A percentile compares a stretch with the other conserved stretches of the same genome.
Conservation (phyloP, 371 early-diverging fungal species). For the Apophysomyces elegans region DNA sequence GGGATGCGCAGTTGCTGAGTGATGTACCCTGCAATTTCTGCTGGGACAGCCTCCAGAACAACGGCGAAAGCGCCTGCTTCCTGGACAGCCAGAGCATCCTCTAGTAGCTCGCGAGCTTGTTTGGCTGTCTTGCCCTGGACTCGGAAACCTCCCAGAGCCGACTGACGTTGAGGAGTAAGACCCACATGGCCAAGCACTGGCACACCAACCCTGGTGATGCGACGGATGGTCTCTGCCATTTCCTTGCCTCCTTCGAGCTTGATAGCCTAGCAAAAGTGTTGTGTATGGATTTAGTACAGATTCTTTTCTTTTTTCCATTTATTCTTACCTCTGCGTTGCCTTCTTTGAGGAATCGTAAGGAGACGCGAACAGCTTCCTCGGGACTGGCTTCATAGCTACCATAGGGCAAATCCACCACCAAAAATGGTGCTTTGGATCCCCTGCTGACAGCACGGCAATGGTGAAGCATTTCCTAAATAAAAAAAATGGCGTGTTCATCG, state of each 20-base stretch:
- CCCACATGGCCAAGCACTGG: slow-evolving; percentile 96
- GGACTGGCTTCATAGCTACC: slow-evolving; percentile 87
- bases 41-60: slow-evolving; percentile 94
- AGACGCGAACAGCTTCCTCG: slow-evolving; percentile 73
- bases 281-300: neutral
- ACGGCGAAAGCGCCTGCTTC: slow-evolving; percentile 91
- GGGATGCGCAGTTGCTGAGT: slow-evolving; percentile 80
- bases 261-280: slow-evolving; percentile 62
- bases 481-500: neutral
- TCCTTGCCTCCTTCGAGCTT: slow-evolving; percentile 95
- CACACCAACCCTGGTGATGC: slow-evolving; percentile 82
- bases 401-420: slow-evolving; percentile 91
- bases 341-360: slow-evolving; percentile 85
- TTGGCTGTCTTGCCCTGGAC: slow-evolving; percentile 91
- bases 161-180: slow-evolving; percentile 91
- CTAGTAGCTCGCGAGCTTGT: slow-evolving; percentile 72
- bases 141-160: slow-evolving; percentile 86
- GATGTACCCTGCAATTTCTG: slow-evolving; percentile 81
- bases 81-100: slow-evolving; percentile 89
- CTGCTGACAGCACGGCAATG: slow-evolving; percentile 91
- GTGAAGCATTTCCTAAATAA: slow-evolving; percentile 88
- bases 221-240: slow-evolving; percentile 73
- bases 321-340: slow-evolving; percentile 78
- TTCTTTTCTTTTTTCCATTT: neutral
- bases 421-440: slow-evolving; percentile 75